Base-by-base conservation (phyloP, 148 eudicot species). In the Cornus kousa region DNA sequence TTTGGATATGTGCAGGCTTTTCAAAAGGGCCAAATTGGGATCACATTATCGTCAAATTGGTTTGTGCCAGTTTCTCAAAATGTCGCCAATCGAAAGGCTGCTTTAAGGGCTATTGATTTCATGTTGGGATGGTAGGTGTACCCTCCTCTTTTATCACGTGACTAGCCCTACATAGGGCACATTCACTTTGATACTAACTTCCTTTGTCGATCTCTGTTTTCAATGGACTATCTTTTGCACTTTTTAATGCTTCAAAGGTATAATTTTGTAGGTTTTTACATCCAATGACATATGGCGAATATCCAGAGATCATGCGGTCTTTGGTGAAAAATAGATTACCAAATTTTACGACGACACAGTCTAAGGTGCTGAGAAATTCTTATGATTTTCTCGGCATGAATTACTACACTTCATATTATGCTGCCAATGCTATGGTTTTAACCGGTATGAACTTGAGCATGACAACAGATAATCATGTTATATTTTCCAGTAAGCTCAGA, bases 371-470 rank as follows among this genome's bases (percentile, higher is more conserved):
- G 5, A 86, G 80, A 12, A 82, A 82, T 4, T 90, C 91, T 3
- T 88, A 55, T 19, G 93, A 90, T 77, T 86, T 84, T 64, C 70
- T 90, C 7, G 93, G 93, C 10, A 28, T 90, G 32, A 90, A 90
- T 64, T 90, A 90, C 76, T 90, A 90, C 32, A 77, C 91, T 7
- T 65, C 91, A 16, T 11, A 31, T 14, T 90, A 80, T 74, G 93
- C 87, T 39, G 66, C 76, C 3, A 35, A 76, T 86, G 68, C 31
- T 55, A 77, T 67, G 10, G 57, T 22, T 13, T 50, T 68, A 55
- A 84, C 67, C 23, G 14, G 3, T 3, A 59, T 69, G 5, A 77
- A 74, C 48, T 78, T 74, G 31, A 87, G 82, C 68, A 72, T 71
- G 48, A 43, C 48, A 43, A 43, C 48, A 43, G 48, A 43, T 43